Evolutionary conservation across 2,329 filamentous ascomycete species (phyloP), one percentile per base, ranked within the genome.

Genomic region (Fusarium sp.): DNA sequence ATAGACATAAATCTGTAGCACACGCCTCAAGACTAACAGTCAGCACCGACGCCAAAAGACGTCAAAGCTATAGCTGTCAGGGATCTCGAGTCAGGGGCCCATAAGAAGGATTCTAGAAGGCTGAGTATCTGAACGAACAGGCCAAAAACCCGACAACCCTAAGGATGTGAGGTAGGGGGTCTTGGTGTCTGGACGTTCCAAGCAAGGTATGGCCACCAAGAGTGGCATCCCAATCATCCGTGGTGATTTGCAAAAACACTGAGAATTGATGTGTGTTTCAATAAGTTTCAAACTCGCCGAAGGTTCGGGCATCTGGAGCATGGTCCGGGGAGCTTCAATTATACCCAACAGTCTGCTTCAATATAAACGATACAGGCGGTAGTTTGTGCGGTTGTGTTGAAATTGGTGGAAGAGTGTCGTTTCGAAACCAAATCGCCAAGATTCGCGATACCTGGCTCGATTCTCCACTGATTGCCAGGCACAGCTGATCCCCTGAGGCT

Each of bases 81-180:
- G 70, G 74, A 74, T 60, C 37, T 47, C 60, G 56, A 69, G 67
- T 62, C 58, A 58, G 63, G 67, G 69, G 33, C 43, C 47, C 62
- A 47, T 49, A 40, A 67, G 74, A 78, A 77, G 72, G 75, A 73
- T 77, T 77, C 75, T 74, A 78, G 75, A 77, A 78, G 75, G 74
- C 64, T 68, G 62, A 76, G 63, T 44, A 50, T 64, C 42, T 38
- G 66, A 67, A 65, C 64, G 62, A 69, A 60, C 64, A 63, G 60
- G 28, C 33, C 53, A 50, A 50, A 19, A 38, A 38, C 52, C 50
- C 25, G 49, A 46, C 64, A 47, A 66, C 68, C 52, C 47, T 40
- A 50, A 46, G 53, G 42, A 62, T 60, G 32, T 52, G 61, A 63
- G 61, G 66, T 60, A 73, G 70, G 70, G 71, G 56, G 60, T 64